A percentile compares a stretch with the other conserved stretches of the same genome.
phyloP scores from a whole-genome alignment of 2,329 filamentous ascomycete genomes.

The Hypoxylon sp. region DNA sequence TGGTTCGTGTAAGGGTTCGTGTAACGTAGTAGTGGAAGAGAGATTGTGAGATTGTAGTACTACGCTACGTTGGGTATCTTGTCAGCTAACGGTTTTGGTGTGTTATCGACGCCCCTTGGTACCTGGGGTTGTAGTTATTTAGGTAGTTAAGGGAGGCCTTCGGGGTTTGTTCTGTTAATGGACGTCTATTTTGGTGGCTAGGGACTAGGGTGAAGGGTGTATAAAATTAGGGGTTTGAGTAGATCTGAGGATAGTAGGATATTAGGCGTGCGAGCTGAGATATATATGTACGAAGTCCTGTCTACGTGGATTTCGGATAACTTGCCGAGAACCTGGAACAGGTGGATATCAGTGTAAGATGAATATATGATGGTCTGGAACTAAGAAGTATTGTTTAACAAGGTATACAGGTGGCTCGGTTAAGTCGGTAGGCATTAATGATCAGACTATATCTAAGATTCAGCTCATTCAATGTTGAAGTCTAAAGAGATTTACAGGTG shows the following conservation, averaged over 20 bases:
- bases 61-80: background rate
- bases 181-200: background rate
- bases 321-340: background rate
- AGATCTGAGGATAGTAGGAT: too few relatives aligned
- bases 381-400: background rate
- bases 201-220: too few relatives aligned
- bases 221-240: too few relatives aligned
- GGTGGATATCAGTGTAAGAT: background rate
- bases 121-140: background rate
- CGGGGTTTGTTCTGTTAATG: too few relatives aligned
- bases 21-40: background rate
- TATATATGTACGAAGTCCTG: background rate
- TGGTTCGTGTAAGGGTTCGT: background rate
- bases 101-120: background rate
- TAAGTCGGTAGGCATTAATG: background rate
- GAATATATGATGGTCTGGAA: background rate
- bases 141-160: background rate
- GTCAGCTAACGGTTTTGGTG: background rate
- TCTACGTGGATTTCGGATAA: background rate
- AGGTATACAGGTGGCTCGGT: background rate
- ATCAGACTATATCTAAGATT: background rate
- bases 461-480: background rate
- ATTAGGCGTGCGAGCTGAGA: too few relatives aligned
- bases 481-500: background rate
- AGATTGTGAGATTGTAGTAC: background rate